Base-by-base conservation (phyloP, 176 grass and related monocot species). In the Oryza officinalis region DNA sequence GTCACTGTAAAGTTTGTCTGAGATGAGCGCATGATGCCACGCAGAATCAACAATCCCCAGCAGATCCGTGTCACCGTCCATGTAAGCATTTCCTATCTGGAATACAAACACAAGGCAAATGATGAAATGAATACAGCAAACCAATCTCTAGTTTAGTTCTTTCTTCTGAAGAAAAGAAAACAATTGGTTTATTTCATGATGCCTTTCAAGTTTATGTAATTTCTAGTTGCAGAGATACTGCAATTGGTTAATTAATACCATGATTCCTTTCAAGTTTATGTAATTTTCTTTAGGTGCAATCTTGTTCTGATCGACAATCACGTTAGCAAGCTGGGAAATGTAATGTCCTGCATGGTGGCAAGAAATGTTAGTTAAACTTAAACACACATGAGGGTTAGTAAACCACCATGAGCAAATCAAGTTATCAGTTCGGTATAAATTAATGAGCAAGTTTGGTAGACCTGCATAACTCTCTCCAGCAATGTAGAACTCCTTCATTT, bases 151-250 rank as follows among this genome's bases (percentile, higher is more conserved):
- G 52, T 57, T 57, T 6, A 57, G 20, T 57, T 8, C 18, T 57
- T 22, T 22, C 47, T 57, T 57, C 52, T n/a, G 52, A 54, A 50
- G 9, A 8, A 57, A 22, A 57, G 8, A 22, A 22, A 8, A 1
- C 12, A 57, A 52, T 57, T 57, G 32, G n/a, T n/a, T n/a, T n/a
- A 26, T 79, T 86, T 83, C 43, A 92, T 27, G 75, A 92, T 49
- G 27, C 90, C 90, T 76, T 89, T 92, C 69, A 92, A 83, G 68
- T 92, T 92, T n/a, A n/a, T n/a, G n/a, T n/a, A n/a, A n/a, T n/a
- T n/a, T n/a, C 32, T 33, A 33, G 32, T 4, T 33, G 32, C 33
- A 35, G 33, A 5, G 33, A 35, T 35, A 35, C 6, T 35, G 33
- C 33, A 35, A 35, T 35, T 35, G 33, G 33, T 1, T 4, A 35